Evolutionary conservation across 2,329 filamentous ascomycete genomes (phyloP).

Genomic region (Neoscytalidium dimidiatum): DNA sequence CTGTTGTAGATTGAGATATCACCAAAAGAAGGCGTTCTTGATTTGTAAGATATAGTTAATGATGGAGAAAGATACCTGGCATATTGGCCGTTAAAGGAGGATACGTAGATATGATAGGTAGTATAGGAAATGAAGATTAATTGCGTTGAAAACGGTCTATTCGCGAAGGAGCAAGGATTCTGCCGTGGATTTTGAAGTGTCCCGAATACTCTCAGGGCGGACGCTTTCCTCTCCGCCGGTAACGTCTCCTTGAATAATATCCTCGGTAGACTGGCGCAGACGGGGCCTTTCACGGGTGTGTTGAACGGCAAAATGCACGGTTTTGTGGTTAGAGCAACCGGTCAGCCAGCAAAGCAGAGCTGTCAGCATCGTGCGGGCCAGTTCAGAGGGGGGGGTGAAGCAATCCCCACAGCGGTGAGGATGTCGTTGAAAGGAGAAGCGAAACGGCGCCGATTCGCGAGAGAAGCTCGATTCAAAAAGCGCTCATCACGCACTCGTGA

Average conservation of each 20-base stretch:
- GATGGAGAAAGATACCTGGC: no score
- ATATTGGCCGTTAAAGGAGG: no score
- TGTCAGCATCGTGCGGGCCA: not conserved
- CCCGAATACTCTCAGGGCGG: no score
- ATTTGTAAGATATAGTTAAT: no score
- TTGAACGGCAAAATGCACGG: not conserved
- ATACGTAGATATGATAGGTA: no score
- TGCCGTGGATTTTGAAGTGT: no score
- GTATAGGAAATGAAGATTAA: no score
- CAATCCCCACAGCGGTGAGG: conserved; percentile 12
- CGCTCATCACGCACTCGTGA: conserved; percentile 9
- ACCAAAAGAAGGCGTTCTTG: no score
- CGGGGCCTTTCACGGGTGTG: not conserved
- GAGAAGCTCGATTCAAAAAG: conserved; percentile 1
- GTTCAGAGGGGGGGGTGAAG: not conserved
- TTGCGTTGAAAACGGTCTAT: no score
- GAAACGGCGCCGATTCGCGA: conserved; percentile 6
- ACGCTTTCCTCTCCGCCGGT: not conserved
- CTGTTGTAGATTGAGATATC: no score
- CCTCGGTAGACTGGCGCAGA: not conserved
- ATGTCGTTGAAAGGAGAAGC: not conserved
- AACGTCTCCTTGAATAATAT: not conserved
- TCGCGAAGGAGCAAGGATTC: no score
- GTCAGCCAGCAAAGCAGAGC: not conserved
- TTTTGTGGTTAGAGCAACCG: not conserved